Conservation (phyloP, 2,329 filamentous ascomycete species). For the Talaromyces islandicus region DNA sequence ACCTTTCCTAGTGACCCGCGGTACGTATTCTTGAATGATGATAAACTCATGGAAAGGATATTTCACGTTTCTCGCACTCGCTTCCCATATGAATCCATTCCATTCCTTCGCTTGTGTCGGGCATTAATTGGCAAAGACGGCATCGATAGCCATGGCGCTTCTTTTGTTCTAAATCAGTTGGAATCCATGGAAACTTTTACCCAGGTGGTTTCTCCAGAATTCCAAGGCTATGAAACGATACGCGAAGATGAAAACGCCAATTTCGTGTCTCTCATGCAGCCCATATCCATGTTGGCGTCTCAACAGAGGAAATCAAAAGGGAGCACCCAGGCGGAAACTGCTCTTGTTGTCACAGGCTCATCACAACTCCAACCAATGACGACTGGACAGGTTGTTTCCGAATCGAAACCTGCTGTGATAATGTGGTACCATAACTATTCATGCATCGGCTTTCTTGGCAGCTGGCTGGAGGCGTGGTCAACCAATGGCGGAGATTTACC, state of each 20-base stretch:
- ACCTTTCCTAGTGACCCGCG: conserved; percentile 31
- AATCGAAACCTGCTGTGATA: conserved; percentile 68
- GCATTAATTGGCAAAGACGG: conserved; percentile 50
- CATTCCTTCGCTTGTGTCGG: conserved; percentile 68
- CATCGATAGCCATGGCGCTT: conserved; percentile 42
- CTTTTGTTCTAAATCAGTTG: conserved; percentile 57
- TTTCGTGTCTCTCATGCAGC: conserved; percentile 58
- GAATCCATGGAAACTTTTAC: conserved; percentile 69
- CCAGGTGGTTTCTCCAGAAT: conserved; percentile 64
- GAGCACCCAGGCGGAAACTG: conserved; percentile 20
- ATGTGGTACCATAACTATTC: conserved; percentile 73
- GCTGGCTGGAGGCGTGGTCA: conserved; percentile 50
- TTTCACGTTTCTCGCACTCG: conserved; percentile 66
- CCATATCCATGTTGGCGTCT: conserved; percentile 47
- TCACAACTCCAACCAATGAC: conserved; percentile 34
- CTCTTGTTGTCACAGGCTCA: conserved; percentile 28
- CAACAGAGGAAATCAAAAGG: conserved; percentile 19
- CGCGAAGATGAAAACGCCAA: conserved; percentile 84
- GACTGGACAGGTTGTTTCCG: conserved; percentile 61
- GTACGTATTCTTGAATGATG: conserved; percentile 53
- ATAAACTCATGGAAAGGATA: conserved; percentile 50
- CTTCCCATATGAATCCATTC: conserved; percentile 79
- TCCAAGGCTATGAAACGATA: conserved; percentile 68
- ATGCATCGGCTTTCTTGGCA: conserved; percentile 70
- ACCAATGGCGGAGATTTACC: conserved; percentile 45